Evolutionary conservation across 1,284 basidiomycete species (phyloP), one percentile per base, ranked within the genome.

Genomic region (Trametes versicolor): DNA sequence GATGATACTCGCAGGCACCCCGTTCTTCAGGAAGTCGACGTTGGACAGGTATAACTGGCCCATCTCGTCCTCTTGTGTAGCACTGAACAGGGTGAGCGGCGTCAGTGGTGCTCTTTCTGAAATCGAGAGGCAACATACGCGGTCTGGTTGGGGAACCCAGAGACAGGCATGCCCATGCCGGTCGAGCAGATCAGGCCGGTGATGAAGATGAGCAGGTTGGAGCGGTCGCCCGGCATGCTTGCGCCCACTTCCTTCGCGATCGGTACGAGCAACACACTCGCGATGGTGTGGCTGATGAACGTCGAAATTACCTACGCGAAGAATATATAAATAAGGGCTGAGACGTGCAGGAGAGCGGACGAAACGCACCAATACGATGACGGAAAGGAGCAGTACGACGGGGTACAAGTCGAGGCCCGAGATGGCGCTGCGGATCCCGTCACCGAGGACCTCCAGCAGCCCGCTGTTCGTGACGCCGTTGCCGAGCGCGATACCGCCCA

Each of bases 81-180:
- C 95, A 50, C 94, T 96, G 71, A 45, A 9, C 19, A 34, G 4
- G 47, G n/a, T n/a, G n/a, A n/a, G n/a, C n/a, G n/a, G n/a, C n/a
- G n/a, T n/a, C n/a, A n/a, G n/a, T n/a, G n/a, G n/a, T n/a, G n/a
- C n/a, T n/a, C n/a, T n/a, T n/a, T n/a, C n/a, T n/a, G n/a, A n/a
- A n/a, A n/a, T n/a, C n/a, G n/a, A n/a, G n/a, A n/a, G n/a, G n/a
- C n/a, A 1, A 89, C 93, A 75, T 78, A 95, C 93, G 94, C 95
- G 60, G 94, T 96, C 81, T 97, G 94, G 78, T 98, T 98, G 0
- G 97, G 97, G 83, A 99, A 99, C 7, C 97, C 97, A 65, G 94
- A 96, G 39, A 99, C 96, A 4, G 97, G 97, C 84, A 99, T 92
- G 7, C 97, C 98, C 97, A 99, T 99, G 0, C 97, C 98, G 3